Evolutionary conservation across 495 filamentous ascomycete species (phyloP).

Genomic region (Penicillium lividum): DNA sequence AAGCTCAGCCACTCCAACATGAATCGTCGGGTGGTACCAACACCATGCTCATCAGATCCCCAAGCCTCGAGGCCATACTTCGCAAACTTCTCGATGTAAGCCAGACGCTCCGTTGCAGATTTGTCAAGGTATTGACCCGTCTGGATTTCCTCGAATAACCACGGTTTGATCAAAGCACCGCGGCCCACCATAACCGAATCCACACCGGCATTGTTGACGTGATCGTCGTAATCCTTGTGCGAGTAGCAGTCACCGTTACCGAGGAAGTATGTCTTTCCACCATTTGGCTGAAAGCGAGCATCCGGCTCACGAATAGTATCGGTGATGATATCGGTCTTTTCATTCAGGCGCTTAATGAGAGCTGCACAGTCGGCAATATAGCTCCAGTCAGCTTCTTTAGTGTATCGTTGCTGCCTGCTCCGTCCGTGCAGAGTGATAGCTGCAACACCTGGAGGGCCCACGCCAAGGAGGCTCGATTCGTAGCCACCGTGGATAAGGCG

Average conservation of each 20-base stretch:
- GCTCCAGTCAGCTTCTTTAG: conserved; percentile 81
- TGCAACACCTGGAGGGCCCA: conserved; percentile 77
- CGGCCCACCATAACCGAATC: conserved; percentile 90
- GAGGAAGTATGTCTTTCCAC: conserved; percentile 77
- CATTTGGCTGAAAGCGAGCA: conserved; percentile 59
- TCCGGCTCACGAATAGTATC: conserved; percentile 83
- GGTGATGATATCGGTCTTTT: conserved; percentile 56
- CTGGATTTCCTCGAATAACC: conserved; percentile 96
- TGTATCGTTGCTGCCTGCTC: conserved; percentile 92
- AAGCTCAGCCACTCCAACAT: conserved; percentile 95
- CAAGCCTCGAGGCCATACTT: conserved; percentile 89
- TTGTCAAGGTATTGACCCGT: conserved; percentile 94
- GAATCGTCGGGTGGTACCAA: conserved; percentile 87
- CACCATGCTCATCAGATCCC: conserved; percentile 90
- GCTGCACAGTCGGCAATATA: conserved; percentile 91
- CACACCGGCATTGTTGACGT: conserved; percentile 73
- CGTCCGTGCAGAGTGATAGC: conserved; percentile 93
- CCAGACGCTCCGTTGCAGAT: conserved; percentile 78
- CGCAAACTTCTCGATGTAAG: conserved; percentile 83
- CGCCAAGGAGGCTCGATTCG: conserved; percentile 58
- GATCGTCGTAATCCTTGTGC: conserved; percentile 80
- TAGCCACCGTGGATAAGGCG: conserved; percentile 76
- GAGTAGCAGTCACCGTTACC: conserved; percentile 97
- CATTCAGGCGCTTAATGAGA: conserved; percentile 75
- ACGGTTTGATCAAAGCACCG: conserved; percentile 92